Evolutionary conservation across 2,329 filamentous ascomycete genomes (phyloP).

Genomic region (Fusarium sp.): DNA sequence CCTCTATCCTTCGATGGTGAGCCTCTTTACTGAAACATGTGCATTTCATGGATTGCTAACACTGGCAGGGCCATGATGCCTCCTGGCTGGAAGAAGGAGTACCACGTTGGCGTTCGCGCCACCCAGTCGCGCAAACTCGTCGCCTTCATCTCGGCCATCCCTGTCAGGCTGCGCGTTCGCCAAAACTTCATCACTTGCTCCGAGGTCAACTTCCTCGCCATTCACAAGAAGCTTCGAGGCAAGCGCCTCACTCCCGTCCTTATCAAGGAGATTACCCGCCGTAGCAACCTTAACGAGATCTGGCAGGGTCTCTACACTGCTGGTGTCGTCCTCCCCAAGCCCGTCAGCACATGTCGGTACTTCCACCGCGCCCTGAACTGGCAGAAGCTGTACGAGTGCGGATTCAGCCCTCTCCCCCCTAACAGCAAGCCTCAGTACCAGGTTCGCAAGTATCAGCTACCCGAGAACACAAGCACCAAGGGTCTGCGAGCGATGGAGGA

Average conservation of each 20-base stretch:
- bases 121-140: conserved; percentile 87
- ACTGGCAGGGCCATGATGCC: conserved; percentile 86
- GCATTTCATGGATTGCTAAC: conserved; percentile 9
- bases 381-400: conserved; percentile 94
- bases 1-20: conserved; percentile 88
- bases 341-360: conserved; percentile 93
- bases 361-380: conserved; percentile 95
- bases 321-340: conserved; percentile 89
- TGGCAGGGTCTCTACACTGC: conserved; percentile 98
- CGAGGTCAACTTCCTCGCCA: conserved; percentile 98
- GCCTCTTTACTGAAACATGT: not conserved
- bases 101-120: conserved; percentile 94
- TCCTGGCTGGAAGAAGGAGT: conserved; percentile 92
- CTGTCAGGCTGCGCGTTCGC: conserved; percentile 84
- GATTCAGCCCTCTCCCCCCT: conserved; percentile 88
- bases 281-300: conserved; percentile 86
- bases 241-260: conserved; percentile 93
- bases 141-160: conserved; percentile 95
- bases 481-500: conserved; percentile 84
- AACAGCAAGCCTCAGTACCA: conserved; percentile 89
- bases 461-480: conserved; percentile 76
- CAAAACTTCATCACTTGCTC: conserved; percentile 80
- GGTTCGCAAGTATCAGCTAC: conserved; percentile 86
- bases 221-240: conserved; percentile 96
- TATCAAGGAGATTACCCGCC: conserved; percentile 96